phyloP scores from a whole-genome alignment of 495 filamentous ascomycete species.

The Sphaerosporella brunnea region DNA sequence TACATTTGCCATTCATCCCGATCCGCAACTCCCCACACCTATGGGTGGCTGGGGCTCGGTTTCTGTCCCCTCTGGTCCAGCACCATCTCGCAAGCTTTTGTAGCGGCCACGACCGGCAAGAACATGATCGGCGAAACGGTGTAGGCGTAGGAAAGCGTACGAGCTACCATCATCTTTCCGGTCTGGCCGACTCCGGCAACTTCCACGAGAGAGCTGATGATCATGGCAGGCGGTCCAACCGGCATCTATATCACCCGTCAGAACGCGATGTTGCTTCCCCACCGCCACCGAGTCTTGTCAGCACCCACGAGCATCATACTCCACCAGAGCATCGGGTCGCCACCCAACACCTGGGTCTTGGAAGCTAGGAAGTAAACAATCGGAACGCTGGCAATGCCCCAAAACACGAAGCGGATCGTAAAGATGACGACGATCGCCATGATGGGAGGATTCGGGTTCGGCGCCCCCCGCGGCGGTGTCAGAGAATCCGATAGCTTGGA shows the following conservation, averaged over 20 bases:
- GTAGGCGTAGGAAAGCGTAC: conserved; percentile 44
- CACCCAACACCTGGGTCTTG: conserved; percentile 36
- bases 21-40: too few relatives aligned
- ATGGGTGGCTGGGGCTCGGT: not conserved
- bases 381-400: conserved; percentile 39
- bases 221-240: conserved; percentile 51
- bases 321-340: conserved; percentile 62
- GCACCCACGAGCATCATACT: conserved; percentile 45
- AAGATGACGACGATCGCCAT: conserved; percentile 37
- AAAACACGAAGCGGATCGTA: conserved; percentile 45
- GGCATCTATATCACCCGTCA: conserved; percentile 35
- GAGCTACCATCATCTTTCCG: conserved; percentile 53
- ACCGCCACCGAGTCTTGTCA: not conserved
- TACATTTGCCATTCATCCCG: too few relatives aligned
- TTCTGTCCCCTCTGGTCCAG: conserved; percentile 4
- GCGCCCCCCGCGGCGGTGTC: conserved; percentile 1
- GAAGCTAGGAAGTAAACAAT: conserved; percentile 44
- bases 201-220: conserved; percentile 48
- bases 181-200: conserved; percentile 39
- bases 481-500: conserved; percentile 37
- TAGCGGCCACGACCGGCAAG: conserved; percentile 35
- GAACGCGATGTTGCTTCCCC: not conserved
- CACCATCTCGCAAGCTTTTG: conserved; percentile 33
- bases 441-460: conserved; percentile 32
- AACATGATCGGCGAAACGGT: conserved; percentile 36